Evolutionary conservation across 345 rosid species (phyloP).

Genomic region (Citrus hindsii): DNA sequence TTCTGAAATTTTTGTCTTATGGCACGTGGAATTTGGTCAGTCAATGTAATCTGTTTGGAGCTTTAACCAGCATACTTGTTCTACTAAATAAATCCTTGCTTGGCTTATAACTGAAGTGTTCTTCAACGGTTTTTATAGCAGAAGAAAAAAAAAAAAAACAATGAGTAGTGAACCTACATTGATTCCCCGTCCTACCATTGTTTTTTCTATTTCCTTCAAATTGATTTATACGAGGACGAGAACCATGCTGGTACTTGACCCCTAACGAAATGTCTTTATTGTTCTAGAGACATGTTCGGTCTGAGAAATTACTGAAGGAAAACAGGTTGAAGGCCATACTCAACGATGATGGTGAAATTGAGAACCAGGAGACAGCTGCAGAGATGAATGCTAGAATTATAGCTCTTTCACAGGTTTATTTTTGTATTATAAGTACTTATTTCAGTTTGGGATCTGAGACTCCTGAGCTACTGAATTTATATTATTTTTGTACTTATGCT

Average conservation of each 20-base stretch:
- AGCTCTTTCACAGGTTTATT: conserved; percentile 43
- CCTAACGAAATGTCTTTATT: background rate
- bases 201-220: background rate
- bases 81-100: background rate
- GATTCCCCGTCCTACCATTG: background rate
- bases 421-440: background rate
- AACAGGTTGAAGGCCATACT: conserved; percentile 59
- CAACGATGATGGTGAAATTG: conserved; percentile 61
- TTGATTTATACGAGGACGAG: background rate
- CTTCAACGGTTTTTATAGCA: background rate
- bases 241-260: background rate
- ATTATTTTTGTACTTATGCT: background rate
- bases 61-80: background rate
- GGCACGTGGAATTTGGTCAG: background rate
- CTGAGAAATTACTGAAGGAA: conserved; percentile 63
- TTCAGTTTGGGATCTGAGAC: background rate
- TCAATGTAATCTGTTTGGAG: background rate
- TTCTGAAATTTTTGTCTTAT: background rate
- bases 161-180: background rate
- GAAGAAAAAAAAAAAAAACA: background rate
- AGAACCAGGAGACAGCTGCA: conserved; percentile 58
- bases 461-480: background rate
- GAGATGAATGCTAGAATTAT: conserved; percentile 52
- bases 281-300: conserved; percentile 58
- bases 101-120: background rate